Evolutionary conservation across 2,329 filamentous ascomycete genomes (phyloP), one percentile per base, ranked within the genome.

Genomic region (Boeremia exigua): DNA sequence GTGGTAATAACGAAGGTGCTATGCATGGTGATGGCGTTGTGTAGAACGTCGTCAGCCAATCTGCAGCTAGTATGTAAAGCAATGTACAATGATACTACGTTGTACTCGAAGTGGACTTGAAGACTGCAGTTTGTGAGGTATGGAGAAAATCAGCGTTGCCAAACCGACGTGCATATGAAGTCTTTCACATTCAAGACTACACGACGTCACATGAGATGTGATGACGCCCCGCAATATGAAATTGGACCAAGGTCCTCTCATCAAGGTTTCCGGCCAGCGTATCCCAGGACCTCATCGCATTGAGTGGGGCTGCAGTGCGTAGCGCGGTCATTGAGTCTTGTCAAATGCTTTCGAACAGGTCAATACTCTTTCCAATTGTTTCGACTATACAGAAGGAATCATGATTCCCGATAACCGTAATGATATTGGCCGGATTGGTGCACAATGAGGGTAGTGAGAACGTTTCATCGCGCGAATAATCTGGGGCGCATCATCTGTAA

Each of bases 1-100:
- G 57, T 23, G 38, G 51, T 53, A 42, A 69, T 42, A n/a, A 70
- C 11, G 5, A 66, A 29, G 23, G 17, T 28, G 27, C 45, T 52
- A 29, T 60, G 52, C 67, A 70, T 70, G 1, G n/a, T 58, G 58
- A 15, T 7, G 12, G 6, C 7, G 9, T 15, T 30, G 3, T 15
- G 14, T 17, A 12, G 6, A 28, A 33, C 17, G 19, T 19, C 25
- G 27, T 5, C 14, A 6, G n/a, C 17, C 19, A 23, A 27, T 36
- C 15, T 42, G 40, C 25, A 25, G 3, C 11, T 25, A 45, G 33
- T 32, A 15, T 45, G 39, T 6, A n/a, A 2, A 25, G n/a, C 14
- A 8, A 32, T 17, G 15, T 11, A 9, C 25, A 27, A n/a, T n/a
- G 14, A 7, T 27, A 19, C 8, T 2, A 32, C 8, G 32, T 10